A percentile compares a stretch with the other conserved stretches of the same genome.
These are phyloP conservation scores for Albizia julibrissin DNA, from an alignment of 306 rosid species.

Conservation along the genomic window DNA sequence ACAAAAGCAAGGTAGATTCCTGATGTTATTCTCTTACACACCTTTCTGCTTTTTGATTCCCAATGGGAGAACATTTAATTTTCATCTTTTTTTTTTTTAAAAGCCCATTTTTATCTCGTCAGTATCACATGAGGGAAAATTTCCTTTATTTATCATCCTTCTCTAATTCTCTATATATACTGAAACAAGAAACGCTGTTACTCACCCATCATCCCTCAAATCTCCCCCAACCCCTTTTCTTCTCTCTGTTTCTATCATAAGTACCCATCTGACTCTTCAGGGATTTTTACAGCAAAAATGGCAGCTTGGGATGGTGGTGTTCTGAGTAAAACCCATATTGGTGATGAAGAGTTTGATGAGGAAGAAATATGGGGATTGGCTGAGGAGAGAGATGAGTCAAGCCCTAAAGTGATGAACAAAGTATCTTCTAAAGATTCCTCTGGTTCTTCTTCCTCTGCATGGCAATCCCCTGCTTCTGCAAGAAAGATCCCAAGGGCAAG, in stretches of 20 bases:
- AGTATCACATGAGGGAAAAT: slow-evolving; percentile 20
- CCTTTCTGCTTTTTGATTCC: slow-evolving; percentile 69
- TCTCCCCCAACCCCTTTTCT: background rate
- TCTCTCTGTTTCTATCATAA: slow-evolving; percentile 15
- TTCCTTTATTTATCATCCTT: slow-evolving; percentile 13
- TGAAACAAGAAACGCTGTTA: slow-evolving; percentile 28
- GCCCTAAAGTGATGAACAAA: slow-evolving; percentile 21
- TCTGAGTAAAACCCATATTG: slow-evolving; percentile 35
- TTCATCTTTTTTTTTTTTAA: background rate
- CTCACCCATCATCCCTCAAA: slow-evolving; percentile 21
- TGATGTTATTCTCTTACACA: slow-evolving; percentile 61
- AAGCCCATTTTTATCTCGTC: slow-evolving; percentile 42
- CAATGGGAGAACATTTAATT: slow-evolving; percentile 29
- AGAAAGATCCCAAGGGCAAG: slow-evolving; percentile 58
- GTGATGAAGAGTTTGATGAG: slow-evolving; percentile 64
- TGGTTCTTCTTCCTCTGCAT: slow-evolving; percentile 57
- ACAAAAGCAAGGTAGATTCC: slow-evolving; percentile 74
- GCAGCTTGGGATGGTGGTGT: slow-evolving; percentile 49
- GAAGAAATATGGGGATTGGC: slow-evolving; percentile 56
- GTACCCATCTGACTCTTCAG: slow-evolving; percentile 3
- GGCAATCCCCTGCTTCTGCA: slow-evolving; percentile 43
- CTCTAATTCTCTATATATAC: slow-evolving; percentile 29
- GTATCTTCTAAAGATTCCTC: slow-evolving; percentile 34
- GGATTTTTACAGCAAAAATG: slow-evolving; percentile 49
- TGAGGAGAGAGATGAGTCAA: slow-evolving; percentile 40